Base-by-base conservation (phyloP, 352 stramenopile genomes). In the Aphanomyces stellatus region DNA sequence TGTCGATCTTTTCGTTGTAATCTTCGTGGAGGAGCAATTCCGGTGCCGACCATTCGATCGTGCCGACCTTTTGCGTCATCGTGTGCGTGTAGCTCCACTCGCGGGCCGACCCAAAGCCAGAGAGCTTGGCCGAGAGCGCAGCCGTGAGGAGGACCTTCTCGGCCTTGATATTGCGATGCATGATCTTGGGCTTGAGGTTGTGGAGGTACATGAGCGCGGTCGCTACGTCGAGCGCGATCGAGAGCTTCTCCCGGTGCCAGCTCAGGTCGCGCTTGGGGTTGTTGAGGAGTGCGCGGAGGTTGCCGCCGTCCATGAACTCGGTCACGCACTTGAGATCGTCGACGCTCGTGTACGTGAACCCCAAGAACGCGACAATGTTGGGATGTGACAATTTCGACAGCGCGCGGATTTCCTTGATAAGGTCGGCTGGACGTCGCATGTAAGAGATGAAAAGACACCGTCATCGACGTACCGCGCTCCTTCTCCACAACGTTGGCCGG, bases 171-270 rank as follows among this genome's bases (percentile, higher is more conserved):
- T 77, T 71, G 33, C 81, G 80, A 25, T 91, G 85, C 19, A 82
- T 76, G 48, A 87, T 63, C 31, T 85, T 78, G 64, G 77, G 76
- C 35, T 85, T 78, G 66, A 78, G 76, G 10, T 75, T 74, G 49
- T 93, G 85, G 6, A 93, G 69, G 43, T 93, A 93, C 51, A 87
- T 76, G 2, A 93, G 76, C 0, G 72, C 85, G 77, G 90, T 89
- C n/a, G 82, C 81, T 17, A 93, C 81, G 66, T 93, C 82, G 27
- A 93, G 63, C 10, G 85, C 85, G 51, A 93, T 79, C 1, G 82
- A 85, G 10, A 93, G 70, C 72, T 93, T 93, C n/a, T 67, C 60
- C 11, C 37, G 48, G 4, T 19, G 28, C 60, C 60, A 67, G n/a
- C 37, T 67, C 3, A 67, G 35, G 8, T 67, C 60, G 5, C 60